Evolutionary conservation across 768 basidiomycete genomes (phyloP).

Genomic region (Obba rivulosa): DNA sequence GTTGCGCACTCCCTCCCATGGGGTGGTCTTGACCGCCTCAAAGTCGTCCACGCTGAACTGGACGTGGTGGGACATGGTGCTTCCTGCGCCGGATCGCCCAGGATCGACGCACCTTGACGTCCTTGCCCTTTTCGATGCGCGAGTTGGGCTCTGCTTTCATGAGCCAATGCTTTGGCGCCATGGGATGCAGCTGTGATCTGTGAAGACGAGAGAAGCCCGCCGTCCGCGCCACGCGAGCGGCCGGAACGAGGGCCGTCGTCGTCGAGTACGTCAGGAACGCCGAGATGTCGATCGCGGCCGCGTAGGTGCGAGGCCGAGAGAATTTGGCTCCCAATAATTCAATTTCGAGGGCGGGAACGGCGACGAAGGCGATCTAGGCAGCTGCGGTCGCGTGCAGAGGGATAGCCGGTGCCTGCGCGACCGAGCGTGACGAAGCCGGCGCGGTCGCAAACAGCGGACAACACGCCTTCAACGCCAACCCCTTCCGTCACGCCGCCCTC

Average conservation of each 20-base stretch:
- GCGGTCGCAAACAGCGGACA: conserved; percentile 23
- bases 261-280: background rate
- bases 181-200: background rate
- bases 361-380: conserved; percentile 93
- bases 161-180: conserved; percentile 47
- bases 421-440: conserved; percentile 24
- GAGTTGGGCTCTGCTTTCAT: conserved; percentile 87
- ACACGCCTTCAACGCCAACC: conserved; percentile 24
- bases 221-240: no score
- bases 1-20: conserved; percentile 88
- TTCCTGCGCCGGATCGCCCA: background rate
- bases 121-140: conserved; percentile 79
- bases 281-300: background rate
- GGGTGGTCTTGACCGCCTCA: conserved; percentile 58
- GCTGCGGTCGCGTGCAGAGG: conserved; percentile 77
- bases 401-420: conserved; percentile 19
- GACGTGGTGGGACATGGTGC: background rate
- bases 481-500: conserved; percentile 11
- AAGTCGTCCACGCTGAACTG: conserved; percentile 89
- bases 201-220: background rate
- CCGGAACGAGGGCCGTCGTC: background rate
- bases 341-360: conserved; percentile 22
- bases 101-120: conserved; percentile 60
- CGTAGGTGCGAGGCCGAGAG: background rate
- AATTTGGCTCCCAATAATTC: background rate